Base-by-base conservation (phyloP, 176 grass and related monocot genomes). In the Avena sativa region DNA sequence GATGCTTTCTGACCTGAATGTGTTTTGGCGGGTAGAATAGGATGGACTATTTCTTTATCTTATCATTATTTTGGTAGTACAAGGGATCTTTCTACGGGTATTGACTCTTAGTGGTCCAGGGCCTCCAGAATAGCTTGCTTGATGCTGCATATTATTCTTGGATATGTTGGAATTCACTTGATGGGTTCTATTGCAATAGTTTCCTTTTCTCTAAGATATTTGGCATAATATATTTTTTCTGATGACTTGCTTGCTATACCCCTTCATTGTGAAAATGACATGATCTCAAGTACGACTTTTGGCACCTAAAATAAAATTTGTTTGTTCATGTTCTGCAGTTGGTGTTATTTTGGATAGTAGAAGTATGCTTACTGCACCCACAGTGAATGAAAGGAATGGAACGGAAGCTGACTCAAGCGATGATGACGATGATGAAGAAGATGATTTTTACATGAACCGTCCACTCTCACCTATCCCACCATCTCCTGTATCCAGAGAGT, bases 401-500 rank as follows among this genome's bases (percentile, higher is more conserved):
- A 64, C 71, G 4, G 85, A 85, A 83, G 74, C 51, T 70, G 84
- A 84, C 52, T 89, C 88, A 49, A 93, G 91, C 16, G 91, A 90
- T 0, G 85, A 93, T 1, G 91, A 93, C 4, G 73, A 76, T 0
- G 73, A 76, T 79, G 87, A 93, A 85, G 85, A 93, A 88, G 85
- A 93, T 83, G 82, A 93, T 87, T 92, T 87, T 82, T 91, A 86
- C 72, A 91, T 91, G 55, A 86, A 86, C n/a, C 63, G 90, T 7
- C 69, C 66, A 25, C 86, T 89, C 48, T 93, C 91, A 5, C 88
- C 88, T 21, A 78, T 90, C 50, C 82, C 85, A 55, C 88, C 82
- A 23, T 93, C 91, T 44, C 91, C 91, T 11, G 78, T 93, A 56
- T 93, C 91, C 57, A 88, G 91, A 28, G 91, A 93, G 71, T 93